Conservation (phyloP, 345 rosid species). For the Lumnitzera littorea region DNA sequence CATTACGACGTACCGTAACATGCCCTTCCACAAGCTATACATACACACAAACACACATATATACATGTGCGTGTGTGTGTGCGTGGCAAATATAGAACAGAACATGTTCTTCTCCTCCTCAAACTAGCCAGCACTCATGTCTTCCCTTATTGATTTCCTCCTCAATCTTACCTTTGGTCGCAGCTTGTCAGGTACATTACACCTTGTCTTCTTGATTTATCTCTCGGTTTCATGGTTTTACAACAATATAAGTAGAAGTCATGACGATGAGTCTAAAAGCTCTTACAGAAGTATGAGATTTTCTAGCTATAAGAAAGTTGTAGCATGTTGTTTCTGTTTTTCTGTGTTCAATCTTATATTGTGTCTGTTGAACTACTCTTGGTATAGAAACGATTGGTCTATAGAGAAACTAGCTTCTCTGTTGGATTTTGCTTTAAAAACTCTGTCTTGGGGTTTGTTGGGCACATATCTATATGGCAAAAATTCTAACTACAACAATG, state of each 20-base stretch:
- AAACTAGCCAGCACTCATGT: constrained; percentile 4
- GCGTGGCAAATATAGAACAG: neutral
- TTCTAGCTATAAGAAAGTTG: neutral
- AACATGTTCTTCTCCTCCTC: constrained; percentile 2
- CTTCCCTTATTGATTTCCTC: constrained; percentile 20
- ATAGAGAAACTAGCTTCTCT: neutral
- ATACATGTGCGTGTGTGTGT: too few species aligned
- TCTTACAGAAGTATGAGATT: neutral
- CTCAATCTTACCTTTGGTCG: constrained; percentile 19
- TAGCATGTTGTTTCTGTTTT: neutral
- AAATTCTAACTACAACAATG: neutral
- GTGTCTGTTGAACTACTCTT: neutral
- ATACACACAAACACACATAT: too few species aligned
- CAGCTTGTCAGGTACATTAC: constrained; percentile 29
- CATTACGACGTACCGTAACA: too few species aligned
- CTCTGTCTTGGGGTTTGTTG: neutral
- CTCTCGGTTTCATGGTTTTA: constrained; percentile 12
- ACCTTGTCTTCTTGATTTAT: constrained; percentile 16
- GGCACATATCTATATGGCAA: neutral
- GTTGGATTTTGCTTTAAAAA: neutral
- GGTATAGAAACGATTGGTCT: neutral
- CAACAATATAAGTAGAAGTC: constrained; percentile 3
- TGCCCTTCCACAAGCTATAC: too few species aligned
- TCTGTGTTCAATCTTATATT: neutral
- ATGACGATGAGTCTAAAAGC: neutral